phyloP scores from a whole-genome alignment of 2,329 filamentous ascomycete species.

The Hypoxylon sp. region DNA sequence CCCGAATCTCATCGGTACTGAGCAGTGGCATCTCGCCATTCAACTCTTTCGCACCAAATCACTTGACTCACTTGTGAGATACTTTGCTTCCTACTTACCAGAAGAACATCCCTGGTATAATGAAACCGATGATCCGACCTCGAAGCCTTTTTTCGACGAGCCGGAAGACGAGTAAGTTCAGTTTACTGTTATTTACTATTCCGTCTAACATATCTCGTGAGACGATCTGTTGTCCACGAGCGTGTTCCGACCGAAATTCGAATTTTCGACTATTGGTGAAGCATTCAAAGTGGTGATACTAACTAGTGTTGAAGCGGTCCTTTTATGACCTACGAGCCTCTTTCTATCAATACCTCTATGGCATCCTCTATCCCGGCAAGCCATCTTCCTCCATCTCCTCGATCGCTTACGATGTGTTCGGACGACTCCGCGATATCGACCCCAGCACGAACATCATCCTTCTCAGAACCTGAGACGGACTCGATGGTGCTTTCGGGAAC shows the following conservation, averaged over 20 bases:
- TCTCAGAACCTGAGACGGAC: conserved; percentile 60
- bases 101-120: conserved; percentile 56
- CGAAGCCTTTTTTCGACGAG: conserved; percentile 54
- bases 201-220: too few species aligned
- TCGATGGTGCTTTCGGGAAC: conserved; percentile 47
- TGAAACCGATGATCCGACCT: conserved; percentile 42
- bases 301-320: too few species aligned
- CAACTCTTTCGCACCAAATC: conserved; percentile 68
- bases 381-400: conserved; percentile 56
- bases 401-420: conserved; percentile 60
- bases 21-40: conserved; percentile 66
- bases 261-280: too few species aligned
- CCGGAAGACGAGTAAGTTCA: conserved; percentile 50
- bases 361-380: conserved; percentile 39
- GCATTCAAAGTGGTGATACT: too few species aligned
- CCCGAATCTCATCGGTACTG: conserved; percentile 64
- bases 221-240: too few species aligned
- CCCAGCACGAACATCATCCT: conserved; percentile 60
- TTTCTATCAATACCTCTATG: conserved; percentile 44
- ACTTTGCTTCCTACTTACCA: conserved; percentile 67
- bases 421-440: conserved; percentile 54
- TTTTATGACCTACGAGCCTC: conserved; percentile 57
- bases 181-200: too few species aligned
- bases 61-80: conserved; percentile 67
- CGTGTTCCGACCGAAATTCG: too few species aligned